phyloP scores from a whole-genome alignment of 2,329 filamentous ascomycete genomes.

The Paradendryphiella salina region DNA sequence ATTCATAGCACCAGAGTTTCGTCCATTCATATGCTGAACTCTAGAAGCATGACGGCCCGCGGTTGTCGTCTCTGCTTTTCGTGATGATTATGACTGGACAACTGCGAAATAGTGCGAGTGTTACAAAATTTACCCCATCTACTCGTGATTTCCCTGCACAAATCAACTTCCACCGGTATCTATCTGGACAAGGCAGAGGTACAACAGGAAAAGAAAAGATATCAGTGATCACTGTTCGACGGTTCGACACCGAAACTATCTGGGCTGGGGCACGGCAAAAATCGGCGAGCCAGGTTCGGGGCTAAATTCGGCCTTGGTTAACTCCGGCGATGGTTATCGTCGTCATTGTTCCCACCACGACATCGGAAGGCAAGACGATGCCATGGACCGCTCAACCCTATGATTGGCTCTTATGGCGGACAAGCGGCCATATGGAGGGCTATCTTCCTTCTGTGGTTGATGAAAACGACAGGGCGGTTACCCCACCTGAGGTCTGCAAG shows the following conservation, averaged over 20 bases:
- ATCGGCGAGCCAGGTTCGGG: slow-evolving; percentile 1
- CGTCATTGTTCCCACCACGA: neutral
- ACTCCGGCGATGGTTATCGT: slow-evolving; percentile 4
- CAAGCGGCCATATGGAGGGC: neutral
- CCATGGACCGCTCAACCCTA: neutral
- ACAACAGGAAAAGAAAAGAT: neutral
- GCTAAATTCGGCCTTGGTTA: neutral
- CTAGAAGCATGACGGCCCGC: no score
- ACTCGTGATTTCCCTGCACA: no score
- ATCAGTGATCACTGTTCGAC: neutral
- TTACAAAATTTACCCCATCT: no score
- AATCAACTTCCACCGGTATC: no score
- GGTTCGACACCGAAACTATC: neutral
- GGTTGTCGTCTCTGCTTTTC: no score
- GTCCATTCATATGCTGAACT: no score
- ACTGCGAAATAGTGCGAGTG: no score
- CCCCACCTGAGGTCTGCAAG: slow-evolving; percentile 4
- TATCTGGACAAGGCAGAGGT: no score
- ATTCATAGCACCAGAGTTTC: no score
- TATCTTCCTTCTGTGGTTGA: neutral
- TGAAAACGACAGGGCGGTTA: neutral
- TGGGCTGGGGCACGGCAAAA: neutral
- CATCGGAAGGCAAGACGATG: neutral
- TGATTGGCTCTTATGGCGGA: slow-evolving; percentile 5
- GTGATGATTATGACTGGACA: no score